Percentiles rank a stretch among this genome's conserved stretches.
These are phyloP conservation scores for Xylariaceae sp. DNA, from an alignment of 2,329 filamentous ascomycete species.

Conservation along the genomic window DNA sequence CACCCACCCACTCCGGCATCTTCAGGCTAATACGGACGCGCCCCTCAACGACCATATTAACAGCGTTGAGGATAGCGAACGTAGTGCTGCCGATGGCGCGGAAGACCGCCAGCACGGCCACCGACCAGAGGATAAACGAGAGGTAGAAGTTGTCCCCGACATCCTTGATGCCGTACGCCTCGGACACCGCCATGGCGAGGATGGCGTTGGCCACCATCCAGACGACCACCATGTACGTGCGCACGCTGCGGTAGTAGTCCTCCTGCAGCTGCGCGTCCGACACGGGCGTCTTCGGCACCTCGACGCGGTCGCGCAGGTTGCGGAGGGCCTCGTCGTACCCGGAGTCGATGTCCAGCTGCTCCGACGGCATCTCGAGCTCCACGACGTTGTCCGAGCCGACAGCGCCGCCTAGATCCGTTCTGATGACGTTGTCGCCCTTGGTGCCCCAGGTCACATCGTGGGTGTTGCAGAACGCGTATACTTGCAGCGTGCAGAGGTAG, in stretches of 20 bases:
- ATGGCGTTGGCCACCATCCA: constrained; percentile 94
- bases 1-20: constrained; percentile 44
- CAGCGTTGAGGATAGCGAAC: constrained; percentile 76
- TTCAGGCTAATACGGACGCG: constrained; percentile 61
- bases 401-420: constrained; percentile 86
- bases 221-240: constrained; percentile 94
- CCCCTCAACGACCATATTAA: constrained; percentile 85
- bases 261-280: constrained; percentile 86
- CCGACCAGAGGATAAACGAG: constrained; percentile 87
- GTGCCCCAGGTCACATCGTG: constrained; percentile 99
- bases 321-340: constrained; percentile 96
- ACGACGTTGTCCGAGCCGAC: constrained; percentile 73
- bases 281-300: constrained; percentile 60
- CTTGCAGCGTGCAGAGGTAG: constrained; percentile 96
- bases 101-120: constrained; percentile 82
- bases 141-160: constrained; percentile 86
- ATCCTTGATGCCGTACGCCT: constrained; percentile 69
- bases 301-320: constrained; percentile 88
- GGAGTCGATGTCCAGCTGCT: constrained; percentile 96
- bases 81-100: constrained; percentile 75
- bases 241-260: constrained; percentile 95
- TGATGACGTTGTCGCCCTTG: constrained; percentile 93
- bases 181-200: constrained; percentile 86
- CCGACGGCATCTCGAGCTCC: constrained; percentile 94
- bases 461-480: constrained; percentile 98